Conservation (phyloP, 768 basidiomycete genomes). For the Boletus rex-veris region DNA sequence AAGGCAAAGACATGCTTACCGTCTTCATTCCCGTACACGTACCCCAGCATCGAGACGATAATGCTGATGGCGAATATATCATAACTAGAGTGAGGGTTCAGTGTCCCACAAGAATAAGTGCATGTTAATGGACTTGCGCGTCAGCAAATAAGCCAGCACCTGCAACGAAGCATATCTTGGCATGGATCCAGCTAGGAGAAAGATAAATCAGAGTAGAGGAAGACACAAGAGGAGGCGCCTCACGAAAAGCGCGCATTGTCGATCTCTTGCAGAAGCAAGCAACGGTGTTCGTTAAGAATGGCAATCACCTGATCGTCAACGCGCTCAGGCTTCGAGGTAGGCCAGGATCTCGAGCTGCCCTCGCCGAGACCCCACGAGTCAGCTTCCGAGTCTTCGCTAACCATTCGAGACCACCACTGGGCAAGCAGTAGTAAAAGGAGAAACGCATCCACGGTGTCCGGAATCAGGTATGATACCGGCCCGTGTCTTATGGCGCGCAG, state of each 20-base stretch:
- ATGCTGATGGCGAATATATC: slow-evolving; percentile 91
- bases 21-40: slow-evolving; percentile 56
- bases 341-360: background rate
- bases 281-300: slow-evolving; percentile 66
- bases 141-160: slow-evolving; percentile 92
- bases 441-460: background rate
- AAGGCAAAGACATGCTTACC: slow-evolving; percentile 1
- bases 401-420: slow-evolving; percentile 13
- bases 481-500: slow-evolving; percentile 14
- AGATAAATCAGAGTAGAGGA: background rate
- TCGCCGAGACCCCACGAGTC: background rate
- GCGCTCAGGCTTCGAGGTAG: background rate
- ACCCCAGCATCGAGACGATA: slow-evolving; percentile 77
- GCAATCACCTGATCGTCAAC: slow-evolving; percentile 4
- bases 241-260: slow-evolving; percentile 85
- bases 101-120: background rate
- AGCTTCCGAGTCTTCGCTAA: background rate
- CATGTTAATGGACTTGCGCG: slow-evolving; percentile 42
- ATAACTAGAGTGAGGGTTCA: slow-evolving; percentile 38
- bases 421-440: background rate
- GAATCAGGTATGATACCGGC: background rate
- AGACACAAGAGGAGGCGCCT: slow-evolving; percentile 23
- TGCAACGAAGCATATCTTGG: slow-evolving; percentile 62
- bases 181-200: slow-evolving; percentile 68
- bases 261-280: slow-evolving; percentile 75